Evolutionary conservation across 2,329 filamentous ascomycete species (phyloP), one percentile per base, ranked within the genome.

Genomic region (Ophiognomonia clavigignenti-juglandacearum): DNA sequence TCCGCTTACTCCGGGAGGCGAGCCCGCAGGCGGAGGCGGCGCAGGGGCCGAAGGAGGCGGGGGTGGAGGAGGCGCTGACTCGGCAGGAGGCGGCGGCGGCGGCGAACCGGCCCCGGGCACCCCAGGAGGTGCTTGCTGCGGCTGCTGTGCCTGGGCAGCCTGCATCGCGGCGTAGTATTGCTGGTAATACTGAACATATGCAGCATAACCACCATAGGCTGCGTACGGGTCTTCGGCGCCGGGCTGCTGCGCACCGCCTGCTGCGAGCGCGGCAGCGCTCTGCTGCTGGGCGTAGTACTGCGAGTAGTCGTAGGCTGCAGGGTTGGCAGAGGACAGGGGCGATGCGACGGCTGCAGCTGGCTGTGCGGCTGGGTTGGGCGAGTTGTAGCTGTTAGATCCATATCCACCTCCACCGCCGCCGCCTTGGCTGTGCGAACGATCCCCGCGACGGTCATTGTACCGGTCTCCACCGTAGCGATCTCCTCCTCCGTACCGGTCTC

Each of bases 151-250:
- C 51, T 73, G 67, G 4, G 41, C 71, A 39, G 73, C 72, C 57
- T 79, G 77, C 13, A 71, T 70, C 37, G 72, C 72, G 16, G 77
- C 77, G 55, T 80, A 80, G 57, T 86, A 86, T 58, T 88, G 83
- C 60, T 88, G 82, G 57, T 89, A 89, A 66, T 86, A 84, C 57
- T 86, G 83, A 54, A 78, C 71, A 56, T 84, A 84, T 36, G 85
- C 86, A 57, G 84, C 79, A 66, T 93, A 96, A 45, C 92, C 92
- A 53, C 92, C 92, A 57, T 93, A 96, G 8, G 87, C 83, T 35
- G 89, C 89, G 64, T 96, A 96, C 0, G 91, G 92, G 60, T 96
- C 89, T 53, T 78, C 59, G 22, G 45, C 38, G 23, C 44, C 41
- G n/a, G 50, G 57, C 38, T 68, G 70, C 53, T 51, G 49, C n/a